A percentile compares a stretch with the other conserved stretches of the same genome.
Conservation (phyloP, 371 early-diverging fungal species). For the Ordospora pajunii region DNA sequence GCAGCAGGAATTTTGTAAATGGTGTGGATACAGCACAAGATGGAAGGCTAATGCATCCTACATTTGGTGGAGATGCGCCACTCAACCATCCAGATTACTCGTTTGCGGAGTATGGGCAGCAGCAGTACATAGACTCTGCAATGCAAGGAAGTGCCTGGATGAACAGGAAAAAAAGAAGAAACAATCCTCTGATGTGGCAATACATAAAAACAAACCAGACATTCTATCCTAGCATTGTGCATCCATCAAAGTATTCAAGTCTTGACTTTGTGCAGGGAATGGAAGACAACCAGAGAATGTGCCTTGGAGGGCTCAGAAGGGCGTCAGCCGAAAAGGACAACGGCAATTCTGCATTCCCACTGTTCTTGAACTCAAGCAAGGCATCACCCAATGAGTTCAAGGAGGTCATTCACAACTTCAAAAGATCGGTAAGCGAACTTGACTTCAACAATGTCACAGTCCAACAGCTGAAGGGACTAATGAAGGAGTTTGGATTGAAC, state of each 20-base stretch:
- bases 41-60: too few species aligned
- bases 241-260: slow-evolving; percentile 45
- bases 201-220: slow-evolving; percentile 29
- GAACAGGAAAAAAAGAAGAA: slow-evolving; percentile 56
- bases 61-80: too few species aligned
- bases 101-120: neutral
- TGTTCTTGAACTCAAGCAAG: slow-evolving; percentile 51
- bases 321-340: slow-evolving; percentile 31
- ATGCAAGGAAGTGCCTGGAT: slow-evolving; percentile 46
- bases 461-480: slow-evolving; percentile 56
- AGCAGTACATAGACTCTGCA: neutral
- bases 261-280: slow-evolving; percentile 33
- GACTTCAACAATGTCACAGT: slow-evolving; percentile 57
- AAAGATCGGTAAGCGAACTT: slow-evolving; percentile 31
- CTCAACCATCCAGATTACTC: neutral
- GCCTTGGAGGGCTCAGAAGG: slow-evolving; percentile 40
- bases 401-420: slow-evolving; percentile 42
- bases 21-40: too few species aligned
- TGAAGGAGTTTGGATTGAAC: slow-evolving; percentile 61
- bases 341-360: slow-evolving; percentile 52
- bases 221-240: slow-evolving; percentile 7
- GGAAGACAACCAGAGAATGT: slow-evolving; percentile 43
- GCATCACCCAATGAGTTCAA: slow-evolving; percentile 41
- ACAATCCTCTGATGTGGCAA: slow-evolving; percentile 48
- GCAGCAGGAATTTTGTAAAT: too few species aligned